Conservation (phyloP, 805 yeast genomes). For the Saturnispora gosingensis region DNA sequence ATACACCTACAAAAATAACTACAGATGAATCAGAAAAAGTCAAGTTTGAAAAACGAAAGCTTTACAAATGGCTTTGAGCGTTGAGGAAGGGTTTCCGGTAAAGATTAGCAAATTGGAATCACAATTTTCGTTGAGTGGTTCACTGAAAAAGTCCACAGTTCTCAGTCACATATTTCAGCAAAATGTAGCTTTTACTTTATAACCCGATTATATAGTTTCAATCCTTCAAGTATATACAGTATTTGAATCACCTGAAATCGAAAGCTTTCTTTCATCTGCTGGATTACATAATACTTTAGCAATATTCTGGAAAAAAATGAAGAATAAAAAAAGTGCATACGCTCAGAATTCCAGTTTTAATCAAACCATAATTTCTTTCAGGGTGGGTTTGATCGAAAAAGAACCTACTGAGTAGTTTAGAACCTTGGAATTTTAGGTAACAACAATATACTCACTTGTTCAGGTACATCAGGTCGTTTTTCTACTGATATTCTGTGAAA, state of each 20-base stretch:
- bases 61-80: neutral
- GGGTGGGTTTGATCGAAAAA: neutral
- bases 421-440: neutral
- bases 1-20: neutral
- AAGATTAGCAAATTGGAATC: neutral
- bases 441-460: neutral
- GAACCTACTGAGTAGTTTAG: neutral
- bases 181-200: no score
- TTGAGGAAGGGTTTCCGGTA: neutral
- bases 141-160: no score
- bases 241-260: neutral
- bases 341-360: neutral
- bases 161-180: no score
- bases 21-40: no score
- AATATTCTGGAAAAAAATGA: neutral
- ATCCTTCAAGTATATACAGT: neutral
- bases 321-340: neutral
- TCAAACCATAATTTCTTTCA: neutral
- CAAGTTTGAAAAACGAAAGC: neutral
- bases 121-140: neutral
- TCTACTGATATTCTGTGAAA: neutral
- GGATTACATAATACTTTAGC: neutral
- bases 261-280: neutral
- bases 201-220: no score
- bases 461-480: no score